Evolutionary conservation across 2,329 filamentous ascomycete genomes (phyloP), one percentile per base, ranked within the genome.

Genomic region (Botryosphaeria dothidea): DNA sequence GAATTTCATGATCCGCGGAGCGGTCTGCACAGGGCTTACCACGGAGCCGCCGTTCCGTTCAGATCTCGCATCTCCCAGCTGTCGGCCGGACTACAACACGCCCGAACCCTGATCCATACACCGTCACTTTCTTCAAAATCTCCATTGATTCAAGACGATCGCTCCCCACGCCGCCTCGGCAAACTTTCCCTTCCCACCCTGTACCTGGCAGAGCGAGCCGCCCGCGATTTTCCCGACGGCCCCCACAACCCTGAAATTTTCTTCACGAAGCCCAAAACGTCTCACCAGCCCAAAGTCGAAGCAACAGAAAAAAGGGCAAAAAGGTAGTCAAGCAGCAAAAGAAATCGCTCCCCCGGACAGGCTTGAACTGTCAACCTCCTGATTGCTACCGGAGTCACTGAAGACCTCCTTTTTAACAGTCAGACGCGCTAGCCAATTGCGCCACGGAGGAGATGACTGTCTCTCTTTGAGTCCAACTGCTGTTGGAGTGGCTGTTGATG

Each of bases 351-450:
- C 43, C 57, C 57, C 57, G 57, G 41, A 48, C 57, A 61, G 57
- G 57, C 57, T 61, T 61, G 57, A 61, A 61, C 57, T 61, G 57
- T 48, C 41, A 61, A 61, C 57, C 57, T 61, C 57, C 57, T 61
- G 57, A 61, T 61, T 38, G 57, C 57, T 19, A 9, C 2, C 3
- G 11, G 45, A 41, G 3, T 41, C 19, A 27, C 23, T 27, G n/a
- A n/a, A n/a, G n/a, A n/a, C n/a, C n/a, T n/a, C n/a, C 7, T 8
- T 8, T 15, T 15, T 85, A 85, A 85, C 83, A 85, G 83, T 85
- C 83, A 81, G 79, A 85, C 83, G 83, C 83, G 83, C 83, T 85
- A 85, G 81, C 83, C 83, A 84, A 77, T 78, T 78, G 75, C 76
- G 75, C 75, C 75, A 77, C 71, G 73, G 75, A 75, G 74, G 74